Conservation (phyloP, 768 basidiomycete species). For the Amanita subjunquillea region DNA sequence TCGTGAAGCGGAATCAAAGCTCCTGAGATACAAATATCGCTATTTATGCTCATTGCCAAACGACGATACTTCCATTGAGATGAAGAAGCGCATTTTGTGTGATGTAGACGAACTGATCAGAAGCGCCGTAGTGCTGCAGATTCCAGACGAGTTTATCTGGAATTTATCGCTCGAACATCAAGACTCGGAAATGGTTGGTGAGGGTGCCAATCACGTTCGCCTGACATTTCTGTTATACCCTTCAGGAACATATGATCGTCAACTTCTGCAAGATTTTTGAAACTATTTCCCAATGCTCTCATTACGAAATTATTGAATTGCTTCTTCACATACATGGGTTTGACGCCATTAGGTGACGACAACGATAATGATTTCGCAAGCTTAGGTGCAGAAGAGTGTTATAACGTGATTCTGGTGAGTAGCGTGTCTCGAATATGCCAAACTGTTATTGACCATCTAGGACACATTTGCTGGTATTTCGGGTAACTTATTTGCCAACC, state of each 20-base stretch:
- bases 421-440: neutral
- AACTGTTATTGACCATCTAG: constrained; percentile 21
- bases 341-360: constrained; percentile 28
- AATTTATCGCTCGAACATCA: constrained; percentile 60
- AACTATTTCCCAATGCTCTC: constrained; percentile 51
- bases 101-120: constrained; percentile 66
- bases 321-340: constrained; percentile 56
- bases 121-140: constrained; percentile 65
- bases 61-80: constrained; percentile 17
- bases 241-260: constrained; percentile 52
- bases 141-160: constrained; percentile 83
- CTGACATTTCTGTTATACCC: constrained; percentile 1
- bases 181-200: constrained; percentile 60
- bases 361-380: constrained; percentile 20
- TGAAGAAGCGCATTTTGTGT: constrained; percentile 37
- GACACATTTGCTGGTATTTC: constrained; percentile 39
- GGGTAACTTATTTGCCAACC: constrained; percentile 55
- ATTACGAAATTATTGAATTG: constrained; percentile 50
- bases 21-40: constrained; percentile 53
- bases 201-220: constrained; percentile 14
- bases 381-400: constrained; percentile 39
- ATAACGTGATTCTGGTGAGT: constrained; percentile 54
- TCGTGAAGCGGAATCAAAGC: constrained; percentile 64
- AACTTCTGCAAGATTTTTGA: constrained; percentile 46
- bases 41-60: constrained; percentile 53